Evolutionary conservation across 2,329 filamentous ascomycete genomes (phyloP), one percentile per base, ranked within the genome.

Genomic region (Ophiostoma perfectum): DNA sequence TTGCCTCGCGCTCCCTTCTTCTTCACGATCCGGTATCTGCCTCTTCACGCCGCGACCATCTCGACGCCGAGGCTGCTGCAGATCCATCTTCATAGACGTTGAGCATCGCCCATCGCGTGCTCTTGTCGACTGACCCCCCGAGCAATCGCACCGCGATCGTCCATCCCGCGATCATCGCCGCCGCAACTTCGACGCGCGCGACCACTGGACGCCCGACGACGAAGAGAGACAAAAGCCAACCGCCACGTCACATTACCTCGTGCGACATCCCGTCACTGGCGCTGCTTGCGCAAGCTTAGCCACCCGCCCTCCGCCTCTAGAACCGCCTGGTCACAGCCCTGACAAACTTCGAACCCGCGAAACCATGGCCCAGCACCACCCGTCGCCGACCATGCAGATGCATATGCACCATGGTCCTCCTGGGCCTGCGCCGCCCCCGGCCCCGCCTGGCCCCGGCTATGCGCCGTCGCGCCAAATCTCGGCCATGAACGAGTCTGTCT

Each of bases 401-500:
- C 84, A 86, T 75, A 83, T 87, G 82, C 84, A 83, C 75, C 78
- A 78, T 80, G 86, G 85, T 67, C 87, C 88, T 69, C 86, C 90
- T 38, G 84, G 85, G 27, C 85, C 84, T 78, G 72, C 70, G 39
- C 71, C 85, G 75, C 77, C 81, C 72, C 77, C 78, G 75, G 75
- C 80, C 70, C 83, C 70, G 78, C 71, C 72, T 11, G 55, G 85
- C 74, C 77, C 80, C 70, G 77, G 78, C 73, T 86, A 86, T 74
- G 81, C 85, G 65, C 85, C 90, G 36, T 87, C 90, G 73, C 90
- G 93, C 74, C 90, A 92, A 76, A 86, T 97, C 67, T 84, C 87
- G 5, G 82, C 86, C 6, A 85, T 94, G 75, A 98, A 96, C 75
- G 94, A 98, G 80, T 84, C 85, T 65, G 88, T 96, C 68, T 98